Evolutionary conservation across 1,139 yeast species (phyloP).

Genomic region (Diutina pseudorugosa): DNA sequence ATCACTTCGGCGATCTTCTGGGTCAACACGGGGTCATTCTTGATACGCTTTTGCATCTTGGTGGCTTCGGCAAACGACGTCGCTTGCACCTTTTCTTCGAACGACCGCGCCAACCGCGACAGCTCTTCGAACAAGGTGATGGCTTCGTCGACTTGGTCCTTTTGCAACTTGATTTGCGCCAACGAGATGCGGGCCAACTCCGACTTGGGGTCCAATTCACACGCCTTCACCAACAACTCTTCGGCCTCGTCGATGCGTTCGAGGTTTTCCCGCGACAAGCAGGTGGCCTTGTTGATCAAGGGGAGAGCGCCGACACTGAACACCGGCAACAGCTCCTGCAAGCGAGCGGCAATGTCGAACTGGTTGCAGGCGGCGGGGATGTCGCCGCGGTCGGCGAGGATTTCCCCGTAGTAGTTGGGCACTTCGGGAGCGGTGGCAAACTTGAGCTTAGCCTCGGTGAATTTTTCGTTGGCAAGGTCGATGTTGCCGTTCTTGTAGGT

Average conservation of each 20-base stretch:
- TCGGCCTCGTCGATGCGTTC: constrained; percentile 53
- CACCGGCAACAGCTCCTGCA: constrained; percentile 56
- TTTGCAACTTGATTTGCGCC: constrained; percentile 84
- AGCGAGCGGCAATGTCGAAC: constrained; percentile 76
- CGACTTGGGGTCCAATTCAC: constrained; percentile 72
- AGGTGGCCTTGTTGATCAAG: constrained; percentile 77
- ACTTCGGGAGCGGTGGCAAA: constrained; percentile 88
- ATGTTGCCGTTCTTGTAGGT: constrained; percentile 70
- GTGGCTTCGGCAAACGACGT: constrained; percentile 89
- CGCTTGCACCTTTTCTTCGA: constrained; percentile 84
- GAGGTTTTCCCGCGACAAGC: constrained; percentile 47
- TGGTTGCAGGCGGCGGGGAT: constrained; percentile 63
- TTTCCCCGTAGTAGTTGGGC: constrained; percentile 93
- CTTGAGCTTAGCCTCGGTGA: constrained; percentile 59
- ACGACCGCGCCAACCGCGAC: constrained; percentile 68
- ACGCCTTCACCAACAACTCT: constrained; percentile 60
- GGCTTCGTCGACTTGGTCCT: constrained; percentile 75
- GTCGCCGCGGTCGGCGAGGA: constrained; percentile 73
- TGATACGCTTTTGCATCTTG: constrained; percentile 65
- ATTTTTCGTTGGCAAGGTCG: constrained; percentile 48
- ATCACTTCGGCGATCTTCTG: constrained; percentile 17
- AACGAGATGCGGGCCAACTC: constrained; percentile 83
- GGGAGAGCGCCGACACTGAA: constrained; percentile 79
- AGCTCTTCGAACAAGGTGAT: constrained; percentile 71
- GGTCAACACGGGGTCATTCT: constrained; percentile 49